A percentile compares a stretch with the other conserved stretches of the same genome.
These are phyloP conservation scores for Wakefieldia striispora DNA, from an alignment of 768 basidiomycete species.

Conservation along the genomic window DNA sequence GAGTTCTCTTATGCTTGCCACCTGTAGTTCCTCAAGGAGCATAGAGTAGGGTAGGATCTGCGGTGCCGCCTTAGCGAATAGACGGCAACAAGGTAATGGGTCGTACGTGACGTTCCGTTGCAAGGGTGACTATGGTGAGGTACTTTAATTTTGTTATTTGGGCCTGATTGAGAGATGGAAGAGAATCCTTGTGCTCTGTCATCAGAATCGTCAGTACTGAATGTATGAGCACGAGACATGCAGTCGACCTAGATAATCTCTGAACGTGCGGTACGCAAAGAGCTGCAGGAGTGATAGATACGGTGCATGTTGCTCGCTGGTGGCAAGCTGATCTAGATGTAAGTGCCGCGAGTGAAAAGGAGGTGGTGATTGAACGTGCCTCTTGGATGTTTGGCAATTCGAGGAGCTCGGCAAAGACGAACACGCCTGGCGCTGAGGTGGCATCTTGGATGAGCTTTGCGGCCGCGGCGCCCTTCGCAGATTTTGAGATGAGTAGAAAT, in stretches of 20 bases:
- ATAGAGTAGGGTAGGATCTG: constrained; percentile 82
- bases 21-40: constrained; percentile 67
- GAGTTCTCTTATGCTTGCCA: constrained; percentile 80
- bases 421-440: constrained; percentile 86
- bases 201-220: constrained; percentile 3
- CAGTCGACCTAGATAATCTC: constrained; percentile 71
- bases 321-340: constrained; percentile 54
- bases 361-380: constrained; percentile 40
- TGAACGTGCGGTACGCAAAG: constrained; percentile 88
- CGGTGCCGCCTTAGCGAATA: not conserved
- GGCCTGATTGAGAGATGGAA: constrained; percentile 66
- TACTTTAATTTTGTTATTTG: constrained; percentile 91
- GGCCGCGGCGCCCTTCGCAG: constrained; percentile 87
- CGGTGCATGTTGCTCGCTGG: constrained; percentile 59
- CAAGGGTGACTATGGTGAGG: constrained; percentile 85
- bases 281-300: constrained; percentile 70
- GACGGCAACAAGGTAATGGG: not conserved
- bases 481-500: constrained; percentile 88
- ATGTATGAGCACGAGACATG: not conserved
- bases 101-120: constrained; percentile 72
- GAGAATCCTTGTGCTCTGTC: constrained; percentile 60
- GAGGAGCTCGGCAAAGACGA: constrained; percentile 87
- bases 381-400: constrained; percentile 82
- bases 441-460: constrained; percentile 87
- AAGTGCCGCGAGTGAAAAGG: not conserved